Conservation (phyloP, 1,284 basidiomycete species). For the Trichosporon sp. region DNA sequence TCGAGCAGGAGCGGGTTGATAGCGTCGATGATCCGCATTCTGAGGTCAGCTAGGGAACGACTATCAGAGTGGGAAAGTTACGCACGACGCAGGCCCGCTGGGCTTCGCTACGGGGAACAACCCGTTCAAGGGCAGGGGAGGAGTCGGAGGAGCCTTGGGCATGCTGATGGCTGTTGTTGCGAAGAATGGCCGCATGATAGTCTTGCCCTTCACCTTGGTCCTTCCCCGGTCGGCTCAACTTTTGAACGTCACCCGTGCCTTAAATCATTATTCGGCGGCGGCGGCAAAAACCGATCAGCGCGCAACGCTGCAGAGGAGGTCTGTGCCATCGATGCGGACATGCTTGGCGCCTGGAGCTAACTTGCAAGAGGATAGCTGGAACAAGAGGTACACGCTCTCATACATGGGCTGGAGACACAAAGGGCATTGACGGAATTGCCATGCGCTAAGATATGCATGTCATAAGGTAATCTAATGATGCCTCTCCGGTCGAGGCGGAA, state of each 20-base stretch:
- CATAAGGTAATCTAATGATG: background rate
- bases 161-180: conserved; percentile 20
- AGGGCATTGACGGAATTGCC: too few species aligned
- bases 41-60: conserved; percentile 48
- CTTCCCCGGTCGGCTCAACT: background rate
- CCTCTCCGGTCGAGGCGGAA: background rate
- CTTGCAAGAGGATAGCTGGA: too few species aligned
- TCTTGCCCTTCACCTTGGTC: background rate
- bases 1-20: conserved; percentile 72
- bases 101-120: conserved; percentile 49
- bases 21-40: conserved; percentile 84
- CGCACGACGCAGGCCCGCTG: conserved; percentile 45
- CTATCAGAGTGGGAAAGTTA: too few species aligned
- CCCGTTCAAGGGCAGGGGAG: conserved; percentile 45
- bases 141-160: conserved; percentile 41
- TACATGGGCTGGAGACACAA: background rate
- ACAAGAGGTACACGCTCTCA: too few species aligned
- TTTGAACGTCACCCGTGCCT: conserved; percentile 1
- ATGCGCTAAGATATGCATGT: background rate
- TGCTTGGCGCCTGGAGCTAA: too few species aligned
- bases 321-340: too few species aligned
- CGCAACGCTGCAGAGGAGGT: too few species aligned
- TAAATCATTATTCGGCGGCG: background rate
- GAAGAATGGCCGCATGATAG: background rate
- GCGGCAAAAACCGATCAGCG: background rate